Evolutionary conservation across 768 basidiomycete genomes (phyloP).

Genomic region (Flagelloscypha sp.): DNA sequence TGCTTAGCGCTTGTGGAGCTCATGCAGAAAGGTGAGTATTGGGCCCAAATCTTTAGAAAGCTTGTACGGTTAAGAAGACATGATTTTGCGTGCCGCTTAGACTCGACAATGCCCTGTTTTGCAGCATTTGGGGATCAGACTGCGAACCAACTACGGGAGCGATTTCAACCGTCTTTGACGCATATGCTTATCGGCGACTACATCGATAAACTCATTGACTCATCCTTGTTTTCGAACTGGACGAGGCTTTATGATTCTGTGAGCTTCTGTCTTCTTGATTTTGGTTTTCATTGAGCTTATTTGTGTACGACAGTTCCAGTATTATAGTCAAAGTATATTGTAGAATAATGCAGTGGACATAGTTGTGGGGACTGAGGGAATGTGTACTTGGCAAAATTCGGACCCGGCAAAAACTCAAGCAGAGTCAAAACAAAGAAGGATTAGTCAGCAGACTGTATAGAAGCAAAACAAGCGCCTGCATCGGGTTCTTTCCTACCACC

Average conservation of each 20-base stretch:
- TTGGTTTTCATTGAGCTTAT: slow-evolving; percentile 2
- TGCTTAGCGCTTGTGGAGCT: slow-evolving; percentile 78
- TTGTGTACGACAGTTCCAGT: slow-evolving; percentile 83
- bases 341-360: slow-evolving; percentile 29
- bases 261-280: slow-evolving; percentile 16
- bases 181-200: slow-evolving; percentile 79
- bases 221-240: slow-evolving; percentile 87
- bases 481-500: no score
- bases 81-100: no score
- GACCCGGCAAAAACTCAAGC: no score
- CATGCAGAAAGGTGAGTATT: slow-evolving; percentile 88
- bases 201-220: slow-evolving; percentile 84
- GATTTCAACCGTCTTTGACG: slow-evolving; percentile 88
- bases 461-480: no score
- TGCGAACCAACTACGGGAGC: slow-evolving; percentile 77
- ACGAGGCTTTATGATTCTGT: slow-evolving; percentile 95
- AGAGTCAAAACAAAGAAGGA: no score
- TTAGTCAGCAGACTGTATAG: no score
- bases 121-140: slow-evolving; percentile 86
- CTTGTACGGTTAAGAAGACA: no score
- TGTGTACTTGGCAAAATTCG: no score
- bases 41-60: no score
- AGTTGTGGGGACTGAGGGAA: no score
- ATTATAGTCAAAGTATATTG: slow-evolving; percentile 83
- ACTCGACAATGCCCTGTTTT: slow-evolving; percentile 89